Base-by-base conservation (phyloP, 768 basidiomycete species). In the Chalciporus sphaerocephalus region DNA sequence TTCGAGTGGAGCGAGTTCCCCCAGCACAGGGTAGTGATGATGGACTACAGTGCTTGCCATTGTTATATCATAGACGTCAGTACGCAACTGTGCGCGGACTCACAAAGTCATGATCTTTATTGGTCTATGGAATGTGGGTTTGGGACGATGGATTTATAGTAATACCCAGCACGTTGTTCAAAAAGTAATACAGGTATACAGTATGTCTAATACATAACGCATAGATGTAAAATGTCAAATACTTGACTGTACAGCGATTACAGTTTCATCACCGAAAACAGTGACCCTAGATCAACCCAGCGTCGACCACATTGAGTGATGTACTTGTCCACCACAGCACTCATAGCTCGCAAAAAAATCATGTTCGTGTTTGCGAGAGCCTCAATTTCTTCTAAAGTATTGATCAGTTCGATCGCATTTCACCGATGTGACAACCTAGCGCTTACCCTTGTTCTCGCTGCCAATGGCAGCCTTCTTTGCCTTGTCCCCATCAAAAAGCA, bases 271-370 rank as follows among this genome's bases (percentile, higher is more conserved):
- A 82, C 86, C 23, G 87, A 82, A 68, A 99, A 98, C 42, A 99
- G 69, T 4, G 72, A 59, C 28, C 74, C 71, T 54, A 99, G 74
- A 54, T 90, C 82, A 15, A 99, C 90, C 85, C 90, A 98, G 47
- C 91, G 78, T 52, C 94, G 74, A 28, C 90, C 94, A 65, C 85
- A 92, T 60, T 83, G 80, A 50, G 89, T 75, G n/a, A 97, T 74
- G 60, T 96, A 90, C 59, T 80, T 84, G 46, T 88, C 74, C 0
- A 89, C 84, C 15, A 81, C 80, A 0, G 56, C 62, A 0, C 65
- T 63, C 68, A 97, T 74, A 5, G 61, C 58, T 2, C 62, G 48
- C 17, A 97, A 70, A 17, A 83, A 70, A 0, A 48, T 60, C 6
- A 54, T 44, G 58, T 94, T 87, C 23, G 71, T 69, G 0, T 47